Conservation (phyloP, 768 basidiomycete genomes). For the Lactifluus hygrophoroides region DNA sequence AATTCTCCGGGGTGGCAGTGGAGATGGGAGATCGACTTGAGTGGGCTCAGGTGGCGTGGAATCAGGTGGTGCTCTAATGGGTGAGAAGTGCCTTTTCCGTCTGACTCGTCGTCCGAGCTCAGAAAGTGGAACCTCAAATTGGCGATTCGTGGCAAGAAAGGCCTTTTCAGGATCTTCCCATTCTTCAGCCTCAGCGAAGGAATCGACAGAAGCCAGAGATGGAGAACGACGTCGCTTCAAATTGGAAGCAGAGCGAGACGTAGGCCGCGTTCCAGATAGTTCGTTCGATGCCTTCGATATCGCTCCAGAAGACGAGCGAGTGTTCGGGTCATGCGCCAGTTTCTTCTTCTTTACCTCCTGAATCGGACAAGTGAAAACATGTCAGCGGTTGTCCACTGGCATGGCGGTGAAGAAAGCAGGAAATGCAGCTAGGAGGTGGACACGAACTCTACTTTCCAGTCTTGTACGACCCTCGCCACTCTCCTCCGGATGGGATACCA, state of each 20-base stretch:
- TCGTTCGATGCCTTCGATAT: neutral
- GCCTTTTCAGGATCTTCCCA: constrained; percentile 17
- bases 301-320: neutral
- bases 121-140: constrained; percentile 46
- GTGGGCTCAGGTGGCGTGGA: neutral
- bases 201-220: constrained; percentile 3
- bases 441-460: constrained; percentile 3
- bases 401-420: neutral
- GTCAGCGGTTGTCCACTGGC: neutral
- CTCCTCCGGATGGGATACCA: constrained; percentile 22
- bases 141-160: constrained; percentile 16
- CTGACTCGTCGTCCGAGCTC: constrained; percentile 37
- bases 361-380: neutral
- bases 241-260: constrained; percentile 1
- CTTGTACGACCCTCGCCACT: neutral
- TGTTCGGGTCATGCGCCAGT: neutral
- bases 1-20: neutral
- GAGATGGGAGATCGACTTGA: neutral
- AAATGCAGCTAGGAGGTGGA: neutral
- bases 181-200: constrained; percentile 7
- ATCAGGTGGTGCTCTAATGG: neutral
- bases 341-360: constrained; percentile 10
- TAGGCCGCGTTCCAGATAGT: neutral
- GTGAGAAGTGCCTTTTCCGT: constrained; percentile 7
- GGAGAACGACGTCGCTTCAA: constrained; percentile 12